A percentile compares a stretch with the other conserved stretches of the same genome.
These are phyloP conservation scores for Xylaria sp. DNA, from an alignment of 2,329 filamentous ascomycete species.

Conservation along the genomic window DNA sequence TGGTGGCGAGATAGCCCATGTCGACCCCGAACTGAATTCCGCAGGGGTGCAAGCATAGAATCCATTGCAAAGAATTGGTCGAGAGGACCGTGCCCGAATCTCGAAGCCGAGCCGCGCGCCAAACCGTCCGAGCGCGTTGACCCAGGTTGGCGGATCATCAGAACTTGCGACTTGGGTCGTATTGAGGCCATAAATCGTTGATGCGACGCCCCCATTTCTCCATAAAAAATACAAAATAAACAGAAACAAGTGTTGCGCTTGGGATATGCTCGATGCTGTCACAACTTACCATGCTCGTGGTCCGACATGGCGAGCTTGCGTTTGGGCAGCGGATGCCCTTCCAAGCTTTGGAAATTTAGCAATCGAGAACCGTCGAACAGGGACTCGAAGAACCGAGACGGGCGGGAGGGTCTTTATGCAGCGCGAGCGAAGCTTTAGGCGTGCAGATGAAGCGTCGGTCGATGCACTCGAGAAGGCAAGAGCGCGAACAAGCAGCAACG, in stretches of 20 bases:
- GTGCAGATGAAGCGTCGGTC: neutral
- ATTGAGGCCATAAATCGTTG: neutral
- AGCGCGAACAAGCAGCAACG: neutral
- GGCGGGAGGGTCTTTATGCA: neutral
- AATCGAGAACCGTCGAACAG: neutral
- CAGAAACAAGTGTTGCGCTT: neutral
- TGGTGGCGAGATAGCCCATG: neutral
- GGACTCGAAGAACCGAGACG: neutral
- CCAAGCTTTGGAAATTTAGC: neutral
- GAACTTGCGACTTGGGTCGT: neutral
- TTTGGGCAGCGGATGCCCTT: neutral
- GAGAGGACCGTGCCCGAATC: neutral
- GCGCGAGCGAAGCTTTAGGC: no score
- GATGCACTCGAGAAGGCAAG: neutral
- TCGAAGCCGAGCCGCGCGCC: neutral
- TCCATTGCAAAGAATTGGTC: neutral
- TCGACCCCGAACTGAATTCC: neutral
- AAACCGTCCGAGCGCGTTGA: neutral
- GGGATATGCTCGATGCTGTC: neutral
- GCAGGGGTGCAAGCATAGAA: neutral
- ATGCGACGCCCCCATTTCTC: neutral
- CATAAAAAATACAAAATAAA: neutral
- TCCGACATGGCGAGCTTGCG: conserved; percentile 50
- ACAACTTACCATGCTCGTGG: conserved; percentile 57
- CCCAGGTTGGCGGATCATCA: neutral